Evolutionary conservation across 2,329 filamentous ascomycete genomes (phyloP).

Genomic region (Macrophomina tecta): DNA sequence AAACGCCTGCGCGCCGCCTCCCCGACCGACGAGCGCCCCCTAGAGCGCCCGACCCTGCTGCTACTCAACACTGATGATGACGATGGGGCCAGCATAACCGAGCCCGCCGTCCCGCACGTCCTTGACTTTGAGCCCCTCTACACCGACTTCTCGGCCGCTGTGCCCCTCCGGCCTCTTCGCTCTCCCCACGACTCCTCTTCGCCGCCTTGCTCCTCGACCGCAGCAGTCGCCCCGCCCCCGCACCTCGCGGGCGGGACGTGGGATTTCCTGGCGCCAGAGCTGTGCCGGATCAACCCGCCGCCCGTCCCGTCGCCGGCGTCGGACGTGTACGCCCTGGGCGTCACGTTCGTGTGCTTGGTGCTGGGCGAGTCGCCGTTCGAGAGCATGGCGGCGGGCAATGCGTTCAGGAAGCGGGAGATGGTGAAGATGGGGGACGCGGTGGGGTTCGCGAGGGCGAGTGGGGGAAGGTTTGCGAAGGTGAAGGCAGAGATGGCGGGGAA

Average conservation of each 20-base stretch:
- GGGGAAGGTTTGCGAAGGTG: conserved; percentile 38
- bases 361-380: conserved; percentile 51
- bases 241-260: conserved; percentile 53
- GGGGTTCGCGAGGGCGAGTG: conserved; percentile 41
- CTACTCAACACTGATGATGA: conserved; percentile 24
- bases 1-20: neutral
- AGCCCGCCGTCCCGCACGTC: neutral
- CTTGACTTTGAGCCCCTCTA: conserved; percentile 21
- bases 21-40: neutral
- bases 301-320: conserved; percentile 41
- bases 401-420: conserved; percentile 51
- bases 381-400: conserved; percentile 44
- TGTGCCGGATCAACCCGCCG: conserved; percentile 34
- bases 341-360: conserved; percentile 52
- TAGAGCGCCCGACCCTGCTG: conserved; percentile 8
- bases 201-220: neutral
- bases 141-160: conserved; percentile 49
- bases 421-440: conserved; percentile 52
- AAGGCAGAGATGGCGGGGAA: conserved; percentile 27
- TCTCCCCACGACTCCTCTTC: neutral
- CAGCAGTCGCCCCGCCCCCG: conserved; percentile 32
- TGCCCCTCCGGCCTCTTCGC: neutral
- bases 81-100: neutral
- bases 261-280: conserved; percentile 52
- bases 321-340: conserved; percentile 54